Percentiles rank a stretch among this genome's conserved stretches.
phyloP scores from a whole-genome alignment of 768 basidiomycete genomes.

The Psilocybe azurescens region DNA sequence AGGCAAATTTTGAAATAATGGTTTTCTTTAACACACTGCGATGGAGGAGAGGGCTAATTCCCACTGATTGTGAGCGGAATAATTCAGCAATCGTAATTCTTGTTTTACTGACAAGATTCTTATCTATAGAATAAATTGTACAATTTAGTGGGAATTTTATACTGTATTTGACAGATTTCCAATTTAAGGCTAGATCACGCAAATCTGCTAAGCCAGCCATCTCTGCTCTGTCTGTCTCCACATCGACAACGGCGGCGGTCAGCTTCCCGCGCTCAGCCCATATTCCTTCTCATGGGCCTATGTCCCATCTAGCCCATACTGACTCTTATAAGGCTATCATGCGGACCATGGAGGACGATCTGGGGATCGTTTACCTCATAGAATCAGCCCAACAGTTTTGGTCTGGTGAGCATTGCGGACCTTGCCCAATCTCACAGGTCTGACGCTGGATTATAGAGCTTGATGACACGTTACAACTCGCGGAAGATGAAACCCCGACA shows the following conservation, averaged over 20 bases:
- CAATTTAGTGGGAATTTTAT: conserved; percentile 11
- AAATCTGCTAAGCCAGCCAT: conserved; percentile 14
- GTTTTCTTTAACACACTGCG: background rate
- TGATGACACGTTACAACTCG: conserved; percentile 78
- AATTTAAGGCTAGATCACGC: conserved; percentile 2
- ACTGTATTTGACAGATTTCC: conserved; percentile 8
- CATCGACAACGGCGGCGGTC: conserved; percentile 19
- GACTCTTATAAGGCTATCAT: conserved; percentile 31
- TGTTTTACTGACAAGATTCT: background rate
- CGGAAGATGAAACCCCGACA: conserved; percentile 64
- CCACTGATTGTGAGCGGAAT: background rate
- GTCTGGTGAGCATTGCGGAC: conserved; percentile 64
- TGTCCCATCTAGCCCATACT: conserved; percentile 32
- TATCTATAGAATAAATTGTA: background rate
- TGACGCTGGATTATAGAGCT: conserved; percentile 63
- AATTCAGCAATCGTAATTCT: background rate
- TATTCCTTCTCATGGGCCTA: conserved; percentile 26
- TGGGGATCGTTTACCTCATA: conserved; percentile 84
- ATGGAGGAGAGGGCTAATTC: background rate
- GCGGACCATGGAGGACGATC: conserved; percentile 62
- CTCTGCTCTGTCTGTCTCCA: conserved; percentile 19
- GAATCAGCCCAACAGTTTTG: conserved; percentile 89
- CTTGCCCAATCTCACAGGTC: background rate
- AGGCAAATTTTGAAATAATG: background rate
- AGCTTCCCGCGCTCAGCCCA: conserved; percentile 16